Evolutionary conservation across 306 rosid genomes (phyloP).

Genomic region (Quercus berberidifolia): DNA sequence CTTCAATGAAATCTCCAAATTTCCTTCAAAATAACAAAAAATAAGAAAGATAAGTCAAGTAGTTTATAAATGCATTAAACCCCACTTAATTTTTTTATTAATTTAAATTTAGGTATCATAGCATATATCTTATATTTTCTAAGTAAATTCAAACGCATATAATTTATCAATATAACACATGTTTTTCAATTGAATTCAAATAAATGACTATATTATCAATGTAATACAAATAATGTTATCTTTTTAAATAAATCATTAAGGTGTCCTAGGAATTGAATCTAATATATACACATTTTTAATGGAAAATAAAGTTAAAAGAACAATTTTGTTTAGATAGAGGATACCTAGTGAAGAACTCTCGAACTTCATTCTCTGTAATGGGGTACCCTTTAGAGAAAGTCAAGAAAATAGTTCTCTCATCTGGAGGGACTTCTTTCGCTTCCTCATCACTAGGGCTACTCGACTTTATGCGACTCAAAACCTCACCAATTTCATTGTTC

Average conservation of each 20-base stretch:
- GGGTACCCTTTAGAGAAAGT: slow-evolving; percentile 73
- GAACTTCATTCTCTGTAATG: slow-evolving; percentile 42
- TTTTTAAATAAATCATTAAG: too few species aligned
- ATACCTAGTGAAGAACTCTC: slow-evolving; percentile 42
- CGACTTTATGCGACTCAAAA: slow-evolving; percentile 13
- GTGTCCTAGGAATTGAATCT: too few species aligned
- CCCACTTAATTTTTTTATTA: too few species aligned
- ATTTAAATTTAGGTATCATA: too few species aligned
- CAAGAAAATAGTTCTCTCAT: slow-evolving; percentile 58
- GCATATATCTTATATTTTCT: too few species aligned
- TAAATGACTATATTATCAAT: too few species aligned
- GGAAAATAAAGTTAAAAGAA: neutral
- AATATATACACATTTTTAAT: neutral
- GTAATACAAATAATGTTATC: too few species aligned
- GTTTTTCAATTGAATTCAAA: too few species aligned
- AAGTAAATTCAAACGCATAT: too few species aligned
- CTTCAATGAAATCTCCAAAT: slow-evolving; percentile 49
- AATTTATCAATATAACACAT: too few species aligned
- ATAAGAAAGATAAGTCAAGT: neutral
- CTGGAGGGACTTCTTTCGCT: slow-evolving; percentile 7
- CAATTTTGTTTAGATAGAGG: too few species aligned
- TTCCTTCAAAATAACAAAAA: slow-evolving; percentile 19
- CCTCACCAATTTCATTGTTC: slow-evolving; percentile 15
- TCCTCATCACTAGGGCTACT: neutral
- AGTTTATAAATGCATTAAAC: neutral